Conservation (phyloP, 805 yeast species). For the Cyberlindnera xylosilytica region DNA sequence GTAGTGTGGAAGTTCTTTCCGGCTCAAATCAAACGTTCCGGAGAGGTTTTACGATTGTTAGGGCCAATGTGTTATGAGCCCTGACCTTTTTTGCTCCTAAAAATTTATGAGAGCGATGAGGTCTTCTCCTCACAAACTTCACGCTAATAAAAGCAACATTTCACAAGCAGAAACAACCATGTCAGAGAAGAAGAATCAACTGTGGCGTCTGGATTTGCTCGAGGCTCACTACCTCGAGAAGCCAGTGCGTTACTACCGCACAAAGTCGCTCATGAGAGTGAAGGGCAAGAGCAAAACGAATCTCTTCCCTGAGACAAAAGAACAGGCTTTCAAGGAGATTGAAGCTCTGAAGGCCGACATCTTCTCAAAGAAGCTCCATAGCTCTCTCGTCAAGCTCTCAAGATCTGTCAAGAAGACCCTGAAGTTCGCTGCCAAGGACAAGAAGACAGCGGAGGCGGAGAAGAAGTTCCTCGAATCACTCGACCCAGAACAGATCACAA, state of each 20-base stretch:
- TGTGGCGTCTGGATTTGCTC: conserved; percentile 55
- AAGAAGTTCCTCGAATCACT: conserved; percentile 20
- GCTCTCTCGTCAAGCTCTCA: conserved; percentile 38
- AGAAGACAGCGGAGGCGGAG: conserved; percentile 17
- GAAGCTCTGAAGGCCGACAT: conserved; percentile 40
- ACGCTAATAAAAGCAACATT: too few relatives aligned
- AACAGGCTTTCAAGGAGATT: conserved; percentile 46
- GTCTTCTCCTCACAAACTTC: too few relatives aligned
- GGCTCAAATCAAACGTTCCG: too few relatives aligned
- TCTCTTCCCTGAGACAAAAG: conserved; percentile 34
- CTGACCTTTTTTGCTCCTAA: too few relatives aligned
- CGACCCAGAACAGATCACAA: conserved; percentile 25
- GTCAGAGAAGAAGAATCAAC: conserved; percentile 32
- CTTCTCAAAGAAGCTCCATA: conserved; percentile 48
- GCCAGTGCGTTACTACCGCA: conserved; percentile 46
- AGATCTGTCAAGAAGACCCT: conserved; percentile 35
- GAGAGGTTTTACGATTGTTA: too few relatives aligned
- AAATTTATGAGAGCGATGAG: too few relatives aligned
- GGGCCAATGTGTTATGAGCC: too few relatives aligned
- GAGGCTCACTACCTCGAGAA: conserved; percentile 45
- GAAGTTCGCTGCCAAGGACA: conserved; percentile 9
- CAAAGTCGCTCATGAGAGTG: conserved; percentile 32
- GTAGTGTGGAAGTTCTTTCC: too few relatives aligned
- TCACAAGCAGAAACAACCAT: too few relatives aligned
- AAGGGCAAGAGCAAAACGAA: conserved; percentile 37